Conservation (phyloP, 176 grass and related monocot genomes). For the barley (Hordeum vulgare) region MorexV3_pseudomolecules_assembly NC_058523.1:517876995-517877494, state of each 20-base stretch:
- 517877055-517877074: conserved; percentile 77
- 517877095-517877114: conserved; percentile 98
- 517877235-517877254: neutral
- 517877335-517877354: neutral
- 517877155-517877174: too few species aligned
- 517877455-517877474: neutral
- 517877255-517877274: neutral
- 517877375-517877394: neutral
- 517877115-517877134: conserved; percentile 69
- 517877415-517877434: neutral
- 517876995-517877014: conserved; percentile 87
- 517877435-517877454: neutral
- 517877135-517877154: too few species aligned
- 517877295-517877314: neutral
- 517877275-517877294: neutral
- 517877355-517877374: neutral
- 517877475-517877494: neutral
- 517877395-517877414: neutral
- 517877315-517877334: neutral
- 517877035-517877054: conserved; percentile 97
- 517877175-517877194: too few species aligned
- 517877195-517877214: too few species aligned
- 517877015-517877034: conserved; percentile 97
- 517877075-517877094: conserved; percentile 87
- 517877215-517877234: too few species aligned